A percentile compares a stretch with the other conserved stretches of the same genome.
phyloP scores from a whole-genome alignment of 208 protist genomes.

The Trypanosoma congolense region DNA sequence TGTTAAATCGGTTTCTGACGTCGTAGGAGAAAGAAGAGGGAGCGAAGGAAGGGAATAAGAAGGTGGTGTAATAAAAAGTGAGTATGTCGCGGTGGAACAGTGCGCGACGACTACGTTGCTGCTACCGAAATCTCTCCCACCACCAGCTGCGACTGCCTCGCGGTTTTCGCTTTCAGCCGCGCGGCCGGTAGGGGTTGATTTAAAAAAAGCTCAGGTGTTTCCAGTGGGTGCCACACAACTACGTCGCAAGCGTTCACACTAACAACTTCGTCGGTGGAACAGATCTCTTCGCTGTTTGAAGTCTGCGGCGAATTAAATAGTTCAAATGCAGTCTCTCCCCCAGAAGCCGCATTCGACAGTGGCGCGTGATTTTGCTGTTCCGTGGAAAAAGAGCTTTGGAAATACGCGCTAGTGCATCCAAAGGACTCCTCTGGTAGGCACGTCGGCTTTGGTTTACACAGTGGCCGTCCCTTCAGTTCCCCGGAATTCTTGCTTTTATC shows the following conservation, averaged over 20 bases:
- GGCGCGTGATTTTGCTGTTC: not conserved
- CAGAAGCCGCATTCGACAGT: not conserved
- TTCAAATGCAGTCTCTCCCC: not conserved
- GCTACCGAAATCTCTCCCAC: not conserved
- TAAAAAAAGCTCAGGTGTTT: too few species aligned
- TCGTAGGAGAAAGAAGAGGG: not conserved
- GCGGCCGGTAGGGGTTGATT: too few species aligned
- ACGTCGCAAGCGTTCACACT: too few species aligned
- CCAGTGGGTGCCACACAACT: too few species aligned
- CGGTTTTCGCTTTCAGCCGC: too few species aligned
- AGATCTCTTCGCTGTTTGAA: too few species aligned
- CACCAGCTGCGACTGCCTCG: not conserved
- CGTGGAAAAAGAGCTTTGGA: not conserved
- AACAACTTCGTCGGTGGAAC: too few species aligned
- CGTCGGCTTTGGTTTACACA: not conserved
- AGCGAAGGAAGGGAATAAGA: not conserved
- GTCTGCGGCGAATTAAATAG: too few species aligned
- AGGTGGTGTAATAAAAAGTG: not conserved
- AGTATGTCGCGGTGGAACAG: not conserved
- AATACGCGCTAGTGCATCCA: not conserved
- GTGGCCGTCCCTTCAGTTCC: not conserved
- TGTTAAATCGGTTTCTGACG: too few species aligned
- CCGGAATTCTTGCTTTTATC: too few species aligned
- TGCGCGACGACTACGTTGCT: too few species aligned
- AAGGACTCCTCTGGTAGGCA: not conserved